Base-by-base conservation (phyloP, 1,284 basidiomycete species). In the Marasmius sp. region DNA sequence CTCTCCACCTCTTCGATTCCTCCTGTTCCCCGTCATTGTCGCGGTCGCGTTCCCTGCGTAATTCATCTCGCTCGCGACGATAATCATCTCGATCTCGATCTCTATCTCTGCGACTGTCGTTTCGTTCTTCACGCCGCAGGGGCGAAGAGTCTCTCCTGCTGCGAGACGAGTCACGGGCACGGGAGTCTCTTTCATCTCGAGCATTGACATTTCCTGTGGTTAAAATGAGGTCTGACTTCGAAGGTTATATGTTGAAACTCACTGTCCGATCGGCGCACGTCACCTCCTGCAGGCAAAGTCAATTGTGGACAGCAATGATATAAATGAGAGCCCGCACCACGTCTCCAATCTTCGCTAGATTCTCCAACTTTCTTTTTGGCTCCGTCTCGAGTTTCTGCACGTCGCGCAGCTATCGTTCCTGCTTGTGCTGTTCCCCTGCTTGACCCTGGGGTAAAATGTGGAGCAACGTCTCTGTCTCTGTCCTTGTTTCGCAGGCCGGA, bases 341-440 rank as follows among this genome's bases (percentile, higher is more conserved):
- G 83, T 70, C 91, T 82, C 91, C 91, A 93, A 70, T 93, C 91
- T 67, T 93, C 90, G 66, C 83, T 86, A 48, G 78, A 79, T 71
- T 92, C 91, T 47, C 86, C 89, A 51, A 80, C 78, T 74, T 88
- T 91, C 75, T 87, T 87, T 77, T 84, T 90, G 52, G 75, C 68
- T 57, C 75, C 64, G n/a, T 91, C 89, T 66, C 86, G 78, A 27
- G 77, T 76, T 62, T 90, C 87, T 55, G 77, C 72, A 51, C 85
- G 76, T 61, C 89, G 81, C 49, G 81, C 73, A 50, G 81, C 67
- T 45, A 74, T 66, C 61, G 77, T 68, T 39, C 75, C 70, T 45
- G 79, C 75, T 66, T 83, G 82, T 34, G 80, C 72, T 58, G 69
- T 61, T 16, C 76, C 66, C 65, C 84, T 79, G 49, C 76, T 76